phyloP scores from a whole-genome alignment of 1,284 basidiomycete species.

The Cutaneotrichosporon sp. region DNA sequence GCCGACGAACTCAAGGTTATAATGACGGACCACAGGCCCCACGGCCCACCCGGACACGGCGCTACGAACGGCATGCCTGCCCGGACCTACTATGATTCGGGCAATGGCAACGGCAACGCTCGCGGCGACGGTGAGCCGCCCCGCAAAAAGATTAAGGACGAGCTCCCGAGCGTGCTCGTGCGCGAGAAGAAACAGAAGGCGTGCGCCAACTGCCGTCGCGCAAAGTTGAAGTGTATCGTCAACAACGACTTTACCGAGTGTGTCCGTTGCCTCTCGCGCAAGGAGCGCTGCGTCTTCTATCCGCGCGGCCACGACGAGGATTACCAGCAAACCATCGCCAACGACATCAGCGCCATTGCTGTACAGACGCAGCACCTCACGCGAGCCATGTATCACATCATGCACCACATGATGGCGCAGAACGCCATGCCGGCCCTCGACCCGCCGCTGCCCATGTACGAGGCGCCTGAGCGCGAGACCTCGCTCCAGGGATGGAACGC shows the following conservation, averaged over 20 bases:
- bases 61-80: not conserved
- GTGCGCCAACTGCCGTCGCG: slow-evolving; percentile 45
- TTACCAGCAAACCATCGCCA: slow-evolving; percentile 42
- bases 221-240: slow-evolving; percentile 49
- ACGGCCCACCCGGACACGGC: not conserved
- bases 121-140: not conserved
- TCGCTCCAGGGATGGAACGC: slow-evolving; percentile 32
- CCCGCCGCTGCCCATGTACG: slow-evolving; percentile 28
- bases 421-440: slow-evolving; percentile 35
- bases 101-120: not conserved
- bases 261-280: slow-evolving; percentile 43
- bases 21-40: not conserved
- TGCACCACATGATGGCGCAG: slow-evolving; percentile 34
- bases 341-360: slow-evolving; percentile 38
- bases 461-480: slow-evolving; percentile 38
- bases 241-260: slow-evolving; percentile 39
- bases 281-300: slow-evolving; percentile 46
- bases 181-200: slow-evolving; percentile 40
- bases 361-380: slow-evolving; percentile 37
- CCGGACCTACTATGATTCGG: not conserved
- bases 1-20: not conserved
- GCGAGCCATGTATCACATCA: slow-evolving; percentile 38
- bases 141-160: slow-evolving; percentile 14
- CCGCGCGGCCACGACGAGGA: slow-evolving; percentile 48
- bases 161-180: slow-evolving; percentile 23